Evolutionary conservation across 768 basidiomycete species (phyloP), one percentile per base, ranked within the genome.

Genomic region (Kwoniella shandongensis): DNA sequence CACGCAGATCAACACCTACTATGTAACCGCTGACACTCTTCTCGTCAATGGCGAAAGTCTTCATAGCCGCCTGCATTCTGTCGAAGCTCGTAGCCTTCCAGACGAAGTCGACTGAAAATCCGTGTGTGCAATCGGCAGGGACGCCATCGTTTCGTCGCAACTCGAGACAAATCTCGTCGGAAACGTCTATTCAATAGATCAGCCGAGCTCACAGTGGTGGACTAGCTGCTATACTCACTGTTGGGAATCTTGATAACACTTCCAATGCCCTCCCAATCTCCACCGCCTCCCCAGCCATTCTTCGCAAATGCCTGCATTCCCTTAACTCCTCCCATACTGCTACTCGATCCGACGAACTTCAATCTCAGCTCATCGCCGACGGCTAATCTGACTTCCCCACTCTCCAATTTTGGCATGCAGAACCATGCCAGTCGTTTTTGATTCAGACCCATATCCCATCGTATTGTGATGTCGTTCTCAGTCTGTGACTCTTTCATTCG

Each of bases 31-130:
- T 93, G 66, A 99, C 96, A 74, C 92, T 96, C 81, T 97, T 96
- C 78, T 99, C 96, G 67, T 99, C 96, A 17, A 99, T 88, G 7
- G 96, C 96, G 73, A 99, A 99, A 0, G 93, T 98, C 83, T 97
- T 98, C 94, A 99, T 98, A 0, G 96, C 94, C 30, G 91, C 82
- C 74, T 99, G 96, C 96, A 99, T 99, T 46, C 96, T 83, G 76
- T 99, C 96, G 70, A 99, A 99, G 76, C 94, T 98, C 1, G 96
- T 99, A 4, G 92, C 93, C 78, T 99, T 99, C 96, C 96, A 99
- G 4, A 99, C 94, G 70, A 98, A 99, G 76, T 99, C 96, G n/a
- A 88, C 96, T 0, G 89, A 86, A 70, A 96, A 98, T 66, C 90
- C 89, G 73, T 93, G 91, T 0, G 91, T 91, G 77, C 91, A 85